Evolutionary conservation across 768 basidiomycete species (phyloP).

Genomic region (Amanita muscaria): DNA sequence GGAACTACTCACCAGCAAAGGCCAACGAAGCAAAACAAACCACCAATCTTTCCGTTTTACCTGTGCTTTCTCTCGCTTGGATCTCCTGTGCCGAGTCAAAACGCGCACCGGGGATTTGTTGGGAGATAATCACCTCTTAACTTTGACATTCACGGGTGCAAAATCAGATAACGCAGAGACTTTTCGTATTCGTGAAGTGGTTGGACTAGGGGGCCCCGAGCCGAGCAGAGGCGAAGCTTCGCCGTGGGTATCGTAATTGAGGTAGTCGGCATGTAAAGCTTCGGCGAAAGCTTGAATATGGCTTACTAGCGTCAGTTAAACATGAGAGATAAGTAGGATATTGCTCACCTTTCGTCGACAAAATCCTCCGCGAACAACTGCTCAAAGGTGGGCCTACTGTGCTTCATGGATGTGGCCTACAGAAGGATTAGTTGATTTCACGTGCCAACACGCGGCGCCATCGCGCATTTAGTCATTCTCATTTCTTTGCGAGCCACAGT

Average conservation of each 20-base stretch:
- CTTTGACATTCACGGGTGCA: constrained; percentile 80
- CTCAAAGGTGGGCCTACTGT: constrained; percentile 12
- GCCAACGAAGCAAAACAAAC: constrained; percentile 79
- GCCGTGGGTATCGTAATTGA: constrained; percentile 25
- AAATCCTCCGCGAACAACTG: constrained; percentile 44
- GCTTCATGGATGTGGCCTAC: constrained; percentile 1
- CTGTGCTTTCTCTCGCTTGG: constrained; percentile 38
- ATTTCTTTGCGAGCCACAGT: background rate
- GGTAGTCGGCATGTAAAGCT: constrained; percentile 60
- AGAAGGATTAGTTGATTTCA: background rate
- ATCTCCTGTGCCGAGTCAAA: constrained; percentile 21
- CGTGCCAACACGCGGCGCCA: background rate
- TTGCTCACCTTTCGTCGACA: constrained; percentile 60
- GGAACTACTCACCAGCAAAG: constrained; percentile 58
- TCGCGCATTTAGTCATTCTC: no score
- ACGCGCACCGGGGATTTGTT: background rate
- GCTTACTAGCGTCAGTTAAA: constrained; percentile 14
- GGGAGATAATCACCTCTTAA: constrained; percentile 49
- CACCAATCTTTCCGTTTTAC: constrained; percentile 61
- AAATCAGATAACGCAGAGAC: constrained; percentile 82
- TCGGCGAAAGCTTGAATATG: constrained; percentile 69
- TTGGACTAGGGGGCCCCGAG: constrained; percentile 29
- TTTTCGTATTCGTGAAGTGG: constrained; percentile 52
- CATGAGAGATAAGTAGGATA: background rate
- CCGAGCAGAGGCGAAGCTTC: constrained; percentile 29